Evolutionary conservation across 1,139 yeast species (phyloP), one percentile per base, ranked within the genome.

Genomic region (Scheffersomyces lignicola): DNA sequence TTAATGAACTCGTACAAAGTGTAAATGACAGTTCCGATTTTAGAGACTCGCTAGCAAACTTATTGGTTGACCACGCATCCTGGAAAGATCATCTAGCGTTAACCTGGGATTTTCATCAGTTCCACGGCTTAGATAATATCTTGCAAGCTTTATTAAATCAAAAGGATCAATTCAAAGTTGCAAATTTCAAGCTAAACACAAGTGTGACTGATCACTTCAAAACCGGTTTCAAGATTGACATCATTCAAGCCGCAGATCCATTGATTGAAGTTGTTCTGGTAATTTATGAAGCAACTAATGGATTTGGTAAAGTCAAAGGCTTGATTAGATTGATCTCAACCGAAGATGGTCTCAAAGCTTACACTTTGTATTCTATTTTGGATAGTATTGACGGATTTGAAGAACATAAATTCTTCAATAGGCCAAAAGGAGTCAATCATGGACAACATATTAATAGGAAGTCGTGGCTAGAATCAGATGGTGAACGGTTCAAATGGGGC

Each of bases 31-130:
- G 34, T 11, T 31, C 43, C 4, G 13, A 34, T 1, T 25, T 35
- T 4, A 30, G 21, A 16, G 20, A 41, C 7, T 43, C 31, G 11
- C 33, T 55, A 35, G 54, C 48, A 25, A 37, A 44, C 25, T 41
- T 58, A 18, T 38, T 60, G 12, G 34, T 49, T 17, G 45, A 53
- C 3, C 62, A 60, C 40, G 55, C 62, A 1, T 41, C 54, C 20
- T 65, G 71, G 70, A 57, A 59, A 37, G 71, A 65, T 42, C 65
- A 65, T 40, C 43, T 60, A 28, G 42, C 57, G 6, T 43, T 64
- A 23, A 47, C 54, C 18, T 51, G 59, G 53, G 65, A 64, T 33
- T 41, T 58, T 29, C 60, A 57, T 28, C 58, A 58, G 35, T 58
- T 48, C 36, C 45, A 56, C 21, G 62, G 60, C n/a, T 43, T 52